phyloP scores from a whole-genome alignment of 345 rosid genomes.

The Schrenkiella parvula region DNA sequence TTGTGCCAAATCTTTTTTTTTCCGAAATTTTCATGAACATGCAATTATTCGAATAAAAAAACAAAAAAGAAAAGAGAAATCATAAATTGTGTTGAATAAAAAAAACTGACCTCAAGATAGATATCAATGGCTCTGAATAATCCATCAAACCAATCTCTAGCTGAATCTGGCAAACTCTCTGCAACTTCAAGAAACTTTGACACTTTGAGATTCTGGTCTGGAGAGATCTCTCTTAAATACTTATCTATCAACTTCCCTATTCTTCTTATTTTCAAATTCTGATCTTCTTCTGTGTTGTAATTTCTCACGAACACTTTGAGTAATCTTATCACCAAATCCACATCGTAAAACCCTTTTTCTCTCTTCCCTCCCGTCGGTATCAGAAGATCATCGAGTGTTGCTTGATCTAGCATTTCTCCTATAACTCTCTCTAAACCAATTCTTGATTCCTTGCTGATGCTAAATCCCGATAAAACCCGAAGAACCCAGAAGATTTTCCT shows the following conservation, averaged over 20 bases:
- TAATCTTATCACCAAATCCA: constrained; percentile 55
- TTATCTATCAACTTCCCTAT: constrained; percentile 56
- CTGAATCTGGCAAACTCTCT: constrained; percentile 69
- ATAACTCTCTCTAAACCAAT: constrained; percentile 56
- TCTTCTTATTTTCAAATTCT: constrained; percentile 33
- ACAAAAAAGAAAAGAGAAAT: not conserved
- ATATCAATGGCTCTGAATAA: constrained; percentile 76
- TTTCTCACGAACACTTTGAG: constrained; percentile 43
- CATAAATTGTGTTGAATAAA: not conserved
- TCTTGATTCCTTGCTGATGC: constrained; percentile 51
- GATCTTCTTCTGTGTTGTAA: constrained; percentile 18
- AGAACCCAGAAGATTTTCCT: constrained; percentile 61
- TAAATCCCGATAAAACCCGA: constrained; percentile 46
- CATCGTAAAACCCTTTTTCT: constrained; percentile 52
- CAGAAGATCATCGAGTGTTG: constrained; percentile 71
- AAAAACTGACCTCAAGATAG: constrained; percentile 58
- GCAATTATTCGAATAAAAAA: constrained; percentile 6
- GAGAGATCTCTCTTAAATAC: constrained; percentile 69
- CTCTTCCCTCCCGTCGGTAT: constrained; percentile 44
- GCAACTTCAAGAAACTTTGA: constrained; percentile 66
- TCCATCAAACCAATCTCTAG: constrained; percentile 73
- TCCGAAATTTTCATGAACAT: not conserved
- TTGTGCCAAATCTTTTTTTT: not conserved
- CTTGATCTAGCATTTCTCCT: constrained; percentile 63
- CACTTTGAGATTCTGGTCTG: constrained; percentile 60